Evolutionary conservation across 1,139 yeast species (phyloP), one percentile per base, ranked within the genome.

Genomic region (Arxiozyma telluris): DNA sequence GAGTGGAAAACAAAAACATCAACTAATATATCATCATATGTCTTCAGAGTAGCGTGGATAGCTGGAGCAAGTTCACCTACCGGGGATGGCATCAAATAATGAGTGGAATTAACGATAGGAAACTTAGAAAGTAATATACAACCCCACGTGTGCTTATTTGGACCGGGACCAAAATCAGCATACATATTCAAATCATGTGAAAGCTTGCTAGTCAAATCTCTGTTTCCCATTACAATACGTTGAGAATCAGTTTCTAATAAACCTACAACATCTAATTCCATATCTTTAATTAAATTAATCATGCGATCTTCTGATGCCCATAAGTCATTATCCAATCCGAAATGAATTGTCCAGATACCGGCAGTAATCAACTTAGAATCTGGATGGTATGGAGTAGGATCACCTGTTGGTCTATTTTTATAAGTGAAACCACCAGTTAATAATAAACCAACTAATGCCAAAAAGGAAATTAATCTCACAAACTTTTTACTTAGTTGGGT

Each of bases 61-160:
- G 97, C 98, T 4, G 98, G 98, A 0, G 98, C 98, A 57, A 93
- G 76, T 73, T 93, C 98, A 43, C 98, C 98, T 38, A 88, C 96
- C 2, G 98, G 98, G 1, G 96, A 84, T 8, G 98, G 98, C 58
- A 93, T 74, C 63, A 93, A 76, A 68, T 90, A 95, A 70, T 93
- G 98, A 1, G 91, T 83, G 1, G 97, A 89, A 65, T 85, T 80
- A 57, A 93, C 64, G 59, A 93, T 93, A 34, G 98, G 98, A 78
- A 91, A 93, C 68, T 91, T 90, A 41, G 98, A 90, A 59, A 93
- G 76, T 58, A 93, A 76, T 1, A 94, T 94, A 51, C 94, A 87
- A 46, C 98, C 98, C 98, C 98, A 93, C 0, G 98, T 93, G 71
- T 93, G 98, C 70, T 91, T 87, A 69, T 90, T 88, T 55, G 98